Conservation (phyloP, 2,329 filamentous ascomycete species). For the Lachnellula arida region DNA sequence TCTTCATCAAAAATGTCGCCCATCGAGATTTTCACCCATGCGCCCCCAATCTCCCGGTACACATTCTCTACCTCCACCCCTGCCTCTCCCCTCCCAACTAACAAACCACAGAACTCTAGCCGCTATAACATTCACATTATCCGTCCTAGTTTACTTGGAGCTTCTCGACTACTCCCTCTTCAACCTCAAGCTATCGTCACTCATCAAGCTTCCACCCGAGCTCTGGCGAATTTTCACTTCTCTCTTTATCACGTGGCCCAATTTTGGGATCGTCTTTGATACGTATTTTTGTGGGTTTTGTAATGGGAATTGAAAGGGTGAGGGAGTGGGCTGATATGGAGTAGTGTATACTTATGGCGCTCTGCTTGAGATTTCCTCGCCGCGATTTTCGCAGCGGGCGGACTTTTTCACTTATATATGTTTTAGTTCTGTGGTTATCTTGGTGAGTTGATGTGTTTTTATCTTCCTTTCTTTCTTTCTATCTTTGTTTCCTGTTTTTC, state of each 20-base stretch:
- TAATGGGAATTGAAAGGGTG: neutral
- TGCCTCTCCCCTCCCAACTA: neutral
- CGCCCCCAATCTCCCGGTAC: conserved; percentile 9
- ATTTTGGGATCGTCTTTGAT: conserved; percentile 52
- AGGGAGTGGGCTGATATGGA: conserved; percentile 29
- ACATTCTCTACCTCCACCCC: too few species aligned
- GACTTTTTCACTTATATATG: conserved; percentile 60
- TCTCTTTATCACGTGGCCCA: conserved; percentile 24
- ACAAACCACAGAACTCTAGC: neutral
- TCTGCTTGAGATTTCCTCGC: conserved; percentile 52
- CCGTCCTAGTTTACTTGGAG: conserved; percentile 1
- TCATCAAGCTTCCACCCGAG: conserved; percentile 31
- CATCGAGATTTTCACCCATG: conserved; percentile 1
- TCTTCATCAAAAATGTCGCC: conserved; percentile 3
- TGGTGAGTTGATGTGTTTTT: conserved; percentile 47
- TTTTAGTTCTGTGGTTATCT: conserved; percentile 53
- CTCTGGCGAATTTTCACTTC: conserved; percentile 28
- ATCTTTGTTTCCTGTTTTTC: neutral
- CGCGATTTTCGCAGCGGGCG: conserved; percentile 54
- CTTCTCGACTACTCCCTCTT: conserved; percentile 2
- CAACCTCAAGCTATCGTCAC: neutral
- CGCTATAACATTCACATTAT: conserved; percentile 3
- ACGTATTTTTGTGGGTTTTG: conserved; percentile 54
- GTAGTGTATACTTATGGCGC: conserved; percentile 59
- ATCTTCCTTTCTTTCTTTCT: neutral